Conservation (phyloP, 768 basidiomycete species). For the Leucocoprinus birnbaumii region DNA sequence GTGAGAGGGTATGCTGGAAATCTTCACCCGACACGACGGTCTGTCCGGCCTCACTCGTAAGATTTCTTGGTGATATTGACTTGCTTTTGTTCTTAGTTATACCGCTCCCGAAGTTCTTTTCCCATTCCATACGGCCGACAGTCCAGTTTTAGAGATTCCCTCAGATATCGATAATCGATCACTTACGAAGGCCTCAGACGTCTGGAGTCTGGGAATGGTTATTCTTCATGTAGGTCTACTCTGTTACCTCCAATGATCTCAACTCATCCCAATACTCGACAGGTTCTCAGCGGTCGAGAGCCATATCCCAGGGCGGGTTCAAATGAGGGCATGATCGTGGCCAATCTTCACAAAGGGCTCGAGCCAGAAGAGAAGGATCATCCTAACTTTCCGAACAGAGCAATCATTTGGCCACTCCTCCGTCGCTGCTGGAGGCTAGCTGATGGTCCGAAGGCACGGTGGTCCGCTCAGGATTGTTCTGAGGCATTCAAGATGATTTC, state of each 20-base stretch:
- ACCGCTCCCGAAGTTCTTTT: background rate
- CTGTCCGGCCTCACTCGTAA: too few relatives aligned
- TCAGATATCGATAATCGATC: background rate
- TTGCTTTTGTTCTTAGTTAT: too few relatives aligned
- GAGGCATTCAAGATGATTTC: too few relatives aligned
- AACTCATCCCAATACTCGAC: background rate
- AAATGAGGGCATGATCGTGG: background rate
- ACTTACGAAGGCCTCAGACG: background rate
- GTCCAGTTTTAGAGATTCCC: background rate
- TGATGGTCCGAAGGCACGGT: too few relatives aligned
- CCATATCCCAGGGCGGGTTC: background rate
- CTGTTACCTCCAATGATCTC: too few relatives aligned
- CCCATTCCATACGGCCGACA: background rate
- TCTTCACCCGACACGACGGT: background rate
- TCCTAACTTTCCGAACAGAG: background rate
- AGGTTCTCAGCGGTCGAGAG: background rate
- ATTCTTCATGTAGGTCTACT: background rate
- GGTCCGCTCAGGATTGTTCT: too few relatives aligned
- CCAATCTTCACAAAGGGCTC: background rate
- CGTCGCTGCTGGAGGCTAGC: background rate
- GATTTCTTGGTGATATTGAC: too few relatives aligned
- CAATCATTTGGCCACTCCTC: background rate
- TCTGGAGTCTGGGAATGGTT: constrained; percentile 8
- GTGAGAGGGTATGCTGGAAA: background rate
- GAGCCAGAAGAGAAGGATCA: background rate